phyloP scores from a whole-genome alignment of 306 rosid species.

The Vicia sativa region DNA sequence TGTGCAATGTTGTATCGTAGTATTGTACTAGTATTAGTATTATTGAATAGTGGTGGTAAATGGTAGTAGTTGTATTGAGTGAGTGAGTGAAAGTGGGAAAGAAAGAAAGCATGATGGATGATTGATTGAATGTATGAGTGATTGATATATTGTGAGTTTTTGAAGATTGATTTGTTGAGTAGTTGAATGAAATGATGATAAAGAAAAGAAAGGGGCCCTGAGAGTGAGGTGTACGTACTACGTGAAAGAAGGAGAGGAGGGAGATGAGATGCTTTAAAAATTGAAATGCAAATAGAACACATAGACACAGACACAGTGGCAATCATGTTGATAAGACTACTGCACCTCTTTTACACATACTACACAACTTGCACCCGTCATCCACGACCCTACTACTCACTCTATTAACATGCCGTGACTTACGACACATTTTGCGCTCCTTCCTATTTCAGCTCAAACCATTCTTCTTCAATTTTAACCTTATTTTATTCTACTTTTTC shows the following conservation, averaged over 20 bases:
- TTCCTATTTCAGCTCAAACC: neutral
- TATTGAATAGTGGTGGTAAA: neutral
- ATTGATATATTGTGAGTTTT: conserved; percentile 37
- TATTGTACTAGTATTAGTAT: no score
- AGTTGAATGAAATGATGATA: conserved; percentile 35
- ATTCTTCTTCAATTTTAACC: neutral
- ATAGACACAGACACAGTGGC: neutral
- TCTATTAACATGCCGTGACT: neutral
- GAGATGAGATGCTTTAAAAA: conserved; percentile 6
- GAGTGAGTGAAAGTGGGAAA: neutral
- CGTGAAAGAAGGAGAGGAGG: neutral
- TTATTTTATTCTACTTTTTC: neutral
- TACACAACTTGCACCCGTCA: conserved; percentile 29
- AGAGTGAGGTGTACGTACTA: neutral
- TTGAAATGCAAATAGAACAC: neutral
- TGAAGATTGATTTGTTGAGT: conserved; percentile 42
- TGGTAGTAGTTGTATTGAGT: neutral
- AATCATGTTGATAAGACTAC: conserved; percentile 52
- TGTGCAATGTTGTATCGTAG: no score
- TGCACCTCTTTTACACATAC: conserved; percentile 28
- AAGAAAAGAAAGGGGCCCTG: conserved; percentile 11
- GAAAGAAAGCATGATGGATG: conserved; percentile 16
- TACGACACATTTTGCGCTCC: neutral
- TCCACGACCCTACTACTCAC: conserved; percentile 18
- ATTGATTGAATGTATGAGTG: conserved; percentile 48